Evolutionary conservation across 495 filamentous ascomycete species (phyloP), one percentile per base, ranked within the genome.

Genomic region (Podospora tetraspora): DNA sequence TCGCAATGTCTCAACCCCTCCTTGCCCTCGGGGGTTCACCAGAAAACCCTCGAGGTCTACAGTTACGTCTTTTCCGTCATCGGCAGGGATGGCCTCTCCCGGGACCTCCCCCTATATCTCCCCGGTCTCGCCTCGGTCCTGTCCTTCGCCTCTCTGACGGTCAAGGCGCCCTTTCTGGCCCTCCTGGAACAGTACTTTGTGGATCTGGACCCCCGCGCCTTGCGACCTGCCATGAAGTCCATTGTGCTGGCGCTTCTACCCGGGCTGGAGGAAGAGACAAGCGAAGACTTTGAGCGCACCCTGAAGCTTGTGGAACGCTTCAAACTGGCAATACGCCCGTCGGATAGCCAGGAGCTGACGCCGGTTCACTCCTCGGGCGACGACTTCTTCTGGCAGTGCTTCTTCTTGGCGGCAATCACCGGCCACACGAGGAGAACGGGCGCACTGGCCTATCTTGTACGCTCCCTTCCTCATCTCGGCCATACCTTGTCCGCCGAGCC

Each of bases 371-470:
- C 83, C 16, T 79, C 83, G 11, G 89, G 87, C 29, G 91, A 94
- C 63, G 91, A 93, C 71, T 96, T 93, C 76, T 99, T 97, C 76
- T 99, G 95, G 95, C 95, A 99, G 81, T 97, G 92, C 77, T 90
- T 99, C 70, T 97, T 99, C 71, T 83, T 98, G 52, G 92, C 93
- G 16, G 88, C 92, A 0, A 96, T 99, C 43, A 97, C 94, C 7
- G 93, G 92, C 73, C 83, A 91, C 27, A 91, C 87, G 57, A 85
- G 96, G 68, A 87, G 95, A 59, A 89, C 90, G 70, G 95, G 95
- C 27, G 92, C 92, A 23, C 80, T 99, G 66, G 91, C 94, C 27
- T 98, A 92, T 77, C 80, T 99, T 59, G 81, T 85, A 27, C 90
- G 93, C 65, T 88, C 87, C 71, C 83, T 99, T 13, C 95, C 95